A percentile compares a stretch with the other conserved stretches of the same genome.
phyloP scores from a whole-genome alignment of 2,329 filamentous ascomycete genomes.

The Exophiala alcalophila region DNA sequence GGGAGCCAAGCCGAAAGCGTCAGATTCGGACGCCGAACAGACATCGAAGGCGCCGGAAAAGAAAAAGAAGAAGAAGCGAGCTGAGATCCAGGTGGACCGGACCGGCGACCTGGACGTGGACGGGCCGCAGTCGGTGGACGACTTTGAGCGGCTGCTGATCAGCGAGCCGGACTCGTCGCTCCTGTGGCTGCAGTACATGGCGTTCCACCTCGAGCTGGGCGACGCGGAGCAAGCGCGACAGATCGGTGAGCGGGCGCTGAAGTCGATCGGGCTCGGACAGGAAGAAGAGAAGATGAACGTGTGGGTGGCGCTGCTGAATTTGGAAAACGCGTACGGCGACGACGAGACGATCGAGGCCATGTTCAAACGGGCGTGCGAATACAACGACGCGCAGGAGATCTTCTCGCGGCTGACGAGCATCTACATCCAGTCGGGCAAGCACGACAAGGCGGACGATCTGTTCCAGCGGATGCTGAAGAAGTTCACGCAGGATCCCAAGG shows the following conservation, averaged over 20 bases:
- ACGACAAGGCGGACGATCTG: constrained; percentile 78
- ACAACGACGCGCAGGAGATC: constrained; percentile 87
- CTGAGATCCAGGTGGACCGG: constrained; percentile 77
- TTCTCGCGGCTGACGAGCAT: constrained; percentile 88
- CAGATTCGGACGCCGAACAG: constrained; percentile 54
- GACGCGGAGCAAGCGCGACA: constrained; percentile 85
- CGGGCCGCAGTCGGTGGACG: constrained; percentile 82
- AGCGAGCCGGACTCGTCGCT: constrained; percentile 90
- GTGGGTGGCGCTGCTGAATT: constrained; percentile 90
- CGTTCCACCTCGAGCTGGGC: constrained; percentile 91
- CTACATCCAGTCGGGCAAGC: constrained; percentile 87
- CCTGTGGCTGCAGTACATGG: constrained; percentile 97
- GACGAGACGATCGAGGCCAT: constrained; percentile 78
- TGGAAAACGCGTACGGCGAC: constrained; percentile 86
- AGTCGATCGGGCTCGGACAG: constrained; percentile 86
- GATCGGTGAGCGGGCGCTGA: constrained; percentile 84
- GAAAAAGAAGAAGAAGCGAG: constrained; percentile 72
- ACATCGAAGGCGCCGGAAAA: constrained; percentile 59
- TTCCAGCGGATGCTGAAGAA: constrained; percentile 88
- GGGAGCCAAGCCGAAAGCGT: constrained; percentile 43
- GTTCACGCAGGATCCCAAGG: constrained; percentile 71
- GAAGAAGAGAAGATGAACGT: constrained; percentile 91
- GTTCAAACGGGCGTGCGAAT: constrained; percentile 89
- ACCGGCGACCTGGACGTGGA: constrained; percentile 88
- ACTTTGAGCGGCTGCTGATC: constrained; percentile 90